Percentiles rank a stretch among this genome's conserved stretches.
phyloP scores from a whole-genome alignment of 495 filamentous ascomycete genomes.

The Hypoxylon crocopeplum region DNA sequence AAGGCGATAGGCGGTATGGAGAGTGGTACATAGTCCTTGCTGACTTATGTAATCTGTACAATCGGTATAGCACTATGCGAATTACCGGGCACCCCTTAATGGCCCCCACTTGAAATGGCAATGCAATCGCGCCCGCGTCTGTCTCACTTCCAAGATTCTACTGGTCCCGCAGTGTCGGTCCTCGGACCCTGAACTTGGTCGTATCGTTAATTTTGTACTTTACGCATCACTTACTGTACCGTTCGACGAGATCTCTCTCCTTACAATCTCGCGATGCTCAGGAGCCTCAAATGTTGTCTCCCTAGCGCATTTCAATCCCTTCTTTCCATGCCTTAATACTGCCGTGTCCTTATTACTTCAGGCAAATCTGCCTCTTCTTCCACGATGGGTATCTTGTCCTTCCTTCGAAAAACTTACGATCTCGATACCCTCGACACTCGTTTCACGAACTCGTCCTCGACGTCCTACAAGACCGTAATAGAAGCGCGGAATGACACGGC shows the following conservation, averaged over 20 bases:
- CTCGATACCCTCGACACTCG: constrained; percentile 94
- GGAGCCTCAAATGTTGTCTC: no score
- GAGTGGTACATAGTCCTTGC: no score
- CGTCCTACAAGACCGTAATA: constrained; percentile 63
- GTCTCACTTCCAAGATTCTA: no score
- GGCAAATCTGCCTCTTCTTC: constrained; percentile 26
- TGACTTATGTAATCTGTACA: no score
- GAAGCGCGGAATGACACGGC: constrained; percentile 47
- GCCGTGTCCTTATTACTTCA: constrained; percentile 1
- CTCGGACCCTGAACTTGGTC: constrained; percentile 15
- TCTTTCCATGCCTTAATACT: constrained; percentile 22
- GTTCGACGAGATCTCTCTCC: neutral
- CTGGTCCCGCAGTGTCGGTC: neutral
- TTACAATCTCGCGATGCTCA: constrained; percentile 16
- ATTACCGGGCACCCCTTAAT: neutral
- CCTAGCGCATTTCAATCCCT: neutral
- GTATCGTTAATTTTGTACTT: no score
- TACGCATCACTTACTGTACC: constrained; percentile 20
- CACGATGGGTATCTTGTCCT: constrained; percentile 48
- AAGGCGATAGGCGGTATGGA: no score
- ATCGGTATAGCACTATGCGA: neutral
- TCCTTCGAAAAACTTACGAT: constrained; percentile 70
- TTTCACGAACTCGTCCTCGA: constrained; percentile 74
- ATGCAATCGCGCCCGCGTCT: constrained; percentile 16
- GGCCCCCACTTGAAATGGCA: constrained; percentile 15